Evolutionary conservation across 2,329 filamentous ascomycete species (phyloP), one percentile per base, ranked within the genome.

Genomic region (Pleomassaria siparia): DNA sequence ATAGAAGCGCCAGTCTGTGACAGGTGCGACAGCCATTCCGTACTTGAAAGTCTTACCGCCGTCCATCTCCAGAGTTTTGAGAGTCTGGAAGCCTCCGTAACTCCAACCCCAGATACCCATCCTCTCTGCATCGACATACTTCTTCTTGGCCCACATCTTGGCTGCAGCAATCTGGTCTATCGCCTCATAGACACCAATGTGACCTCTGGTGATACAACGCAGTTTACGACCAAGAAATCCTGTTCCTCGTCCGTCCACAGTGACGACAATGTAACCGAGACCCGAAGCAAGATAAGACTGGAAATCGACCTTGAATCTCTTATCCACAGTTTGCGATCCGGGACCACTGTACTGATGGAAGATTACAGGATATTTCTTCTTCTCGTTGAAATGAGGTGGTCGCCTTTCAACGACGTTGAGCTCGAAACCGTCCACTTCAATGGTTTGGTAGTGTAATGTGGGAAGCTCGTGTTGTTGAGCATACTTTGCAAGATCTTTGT

Each of bases 61-160:
- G 67, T 99, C 94, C 52, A 84, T 81, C 76, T 99, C 94, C 11
- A 99, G 84, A 1, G 90, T 94, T 76, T 99, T 99, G 62, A 99
- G 80, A 5, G 94, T 89, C 77, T 89, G 88, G 77, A 95, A 99
- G 10, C 94, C 94, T 48, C 94, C 94, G 65, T 94, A 99, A 54
- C 89, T 95, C 94, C 94, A 99, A 40, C 94, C 94, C 94, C 94
- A 99, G 65, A 99, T 95, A 16, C 91, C 91, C 58, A 99, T 83
- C 45, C 88, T 84, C 6, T 83, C 79, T 21, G 81, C 77, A 67
- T 99, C 95, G 12, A 96, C 86, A 69, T 99, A 97, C 12, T 80
- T 72, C 66, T 90, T 92, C 29, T 77, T 75, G 0, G 87, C 86
- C 85, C 90, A 97, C 55, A 87, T 83, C 71, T 91, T 88, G 3